These are phyloP conservation scores for Rutstroemia sp. DNA, from an alignment of 2,329 filamentous ascomycete genomes.

Conservation along the genomic window DNA sequence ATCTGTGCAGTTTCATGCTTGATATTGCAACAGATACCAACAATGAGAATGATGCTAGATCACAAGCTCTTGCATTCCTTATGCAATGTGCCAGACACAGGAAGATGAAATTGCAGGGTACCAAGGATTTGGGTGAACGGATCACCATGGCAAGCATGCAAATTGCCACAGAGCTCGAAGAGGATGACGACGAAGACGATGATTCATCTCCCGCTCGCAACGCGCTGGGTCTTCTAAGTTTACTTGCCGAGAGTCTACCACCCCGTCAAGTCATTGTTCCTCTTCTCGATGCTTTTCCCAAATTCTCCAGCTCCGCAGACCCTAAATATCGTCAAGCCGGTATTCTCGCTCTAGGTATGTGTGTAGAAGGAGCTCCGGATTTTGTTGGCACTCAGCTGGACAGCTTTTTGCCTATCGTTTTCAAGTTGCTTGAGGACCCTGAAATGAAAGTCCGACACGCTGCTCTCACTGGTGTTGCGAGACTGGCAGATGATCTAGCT, in stretches of 20 bases:
- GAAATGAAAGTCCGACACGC: constrained; percentile 80
- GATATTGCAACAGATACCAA: constrained; percentile 71
- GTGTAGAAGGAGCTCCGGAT: constrained; percentile 92
- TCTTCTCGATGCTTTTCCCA: constrained; percentile 76
- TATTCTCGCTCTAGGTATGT: constrained; percentile 86
- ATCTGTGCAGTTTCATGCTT: constrained; percentile 90
- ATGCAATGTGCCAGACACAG: constrained; percentile 88
- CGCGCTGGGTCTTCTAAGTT: constrained; percentile 80
- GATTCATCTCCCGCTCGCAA: constrained; percentile 79
- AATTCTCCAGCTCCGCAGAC: constrained; percentile 68
- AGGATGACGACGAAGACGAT: constrained; percentile 63
- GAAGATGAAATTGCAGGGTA: constrained; percentile 89
- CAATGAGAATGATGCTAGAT: constrained; percentile 76
- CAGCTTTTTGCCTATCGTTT: constrained; percentile 75
- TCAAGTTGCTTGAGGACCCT: constrained; percentile 77
- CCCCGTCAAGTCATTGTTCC: constrained; percentile 93
- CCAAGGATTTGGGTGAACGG: constrained; percentile 75
- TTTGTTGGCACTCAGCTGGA: constrained; percentile 92
- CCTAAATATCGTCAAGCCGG: constrained; percentile 80
- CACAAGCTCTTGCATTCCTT: constrained; percentile 87
- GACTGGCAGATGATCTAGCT: constrained; percentile 86
- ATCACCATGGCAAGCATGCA: constrained; percentile 83
- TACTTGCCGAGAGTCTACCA: constrained; percentile 79
- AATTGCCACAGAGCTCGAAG: constrained; percentile 82
- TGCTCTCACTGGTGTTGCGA: constrained; percentile 78